Percentiles rank a stretch among this genome's conserved stretches.
Conservation (phyloP, 257 asterid genomes). For the Lycium ferocissimum region DNA sequence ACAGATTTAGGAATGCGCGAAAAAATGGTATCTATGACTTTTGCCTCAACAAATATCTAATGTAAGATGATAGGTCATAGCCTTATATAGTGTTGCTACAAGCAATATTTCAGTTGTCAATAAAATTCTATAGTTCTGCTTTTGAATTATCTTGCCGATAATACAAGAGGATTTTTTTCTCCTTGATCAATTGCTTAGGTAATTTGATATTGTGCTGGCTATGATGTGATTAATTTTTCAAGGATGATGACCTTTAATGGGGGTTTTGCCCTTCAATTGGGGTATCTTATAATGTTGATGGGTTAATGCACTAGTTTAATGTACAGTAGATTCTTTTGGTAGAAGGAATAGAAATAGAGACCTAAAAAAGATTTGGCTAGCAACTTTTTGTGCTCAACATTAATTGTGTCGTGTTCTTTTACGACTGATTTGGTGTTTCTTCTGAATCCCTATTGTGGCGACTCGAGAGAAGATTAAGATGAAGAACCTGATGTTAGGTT, state of each 20-base stretch:
- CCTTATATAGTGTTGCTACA: not conserved
- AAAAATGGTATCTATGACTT: no score
- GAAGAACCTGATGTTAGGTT: no score
- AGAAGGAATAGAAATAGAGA: no score
- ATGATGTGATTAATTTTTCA: not conserved
- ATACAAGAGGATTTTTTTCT: not conserved
- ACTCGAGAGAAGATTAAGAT: no score
- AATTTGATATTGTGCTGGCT: not conserved
- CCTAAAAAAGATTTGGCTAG: no score
- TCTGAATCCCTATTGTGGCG: no score
- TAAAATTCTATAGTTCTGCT: not conserved
- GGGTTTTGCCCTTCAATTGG: not conserved
- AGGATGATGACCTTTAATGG: not conserved
- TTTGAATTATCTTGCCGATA: not conserved
- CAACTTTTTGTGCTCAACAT: no score
- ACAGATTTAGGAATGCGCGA: no score
- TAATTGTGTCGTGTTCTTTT: no score
- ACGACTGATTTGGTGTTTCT: no score
- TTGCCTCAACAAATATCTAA: conserved; percentile 9
- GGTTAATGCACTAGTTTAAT: not conserved
- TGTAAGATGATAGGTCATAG: not conserved
- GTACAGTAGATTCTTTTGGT: no score
- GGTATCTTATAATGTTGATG: not conserved
- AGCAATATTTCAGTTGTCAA: conserved; percentile 19
- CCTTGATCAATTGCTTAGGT: conserved; percentile 3